Evolutionary conservation across 1,284 basidiomycete species (phyloP).

Genomic region (Psilocybe mexicana): DNA sequence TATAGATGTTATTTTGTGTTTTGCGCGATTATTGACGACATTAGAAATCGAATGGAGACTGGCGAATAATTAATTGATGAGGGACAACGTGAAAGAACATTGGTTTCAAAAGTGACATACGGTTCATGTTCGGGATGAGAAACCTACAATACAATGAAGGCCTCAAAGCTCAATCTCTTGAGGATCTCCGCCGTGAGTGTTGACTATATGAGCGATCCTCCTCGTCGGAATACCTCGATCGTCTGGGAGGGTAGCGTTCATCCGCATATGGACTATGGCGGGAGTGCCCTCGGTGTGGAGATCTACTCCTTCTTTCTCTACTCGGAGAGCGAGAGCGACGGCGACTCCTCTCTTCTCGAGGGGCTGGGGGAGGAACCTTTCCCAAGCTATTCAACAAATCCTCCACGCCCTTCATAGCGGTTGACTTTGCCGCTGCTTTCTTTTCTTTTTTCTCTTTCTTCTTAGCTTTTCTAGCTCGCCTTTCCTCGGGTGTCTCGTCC

Average conservation of each 20-base stretch:
- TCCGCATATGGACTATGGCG: constrained; percentile 19
- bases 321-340: constrained; percentile 30
- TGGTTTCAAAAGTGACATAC: background rate
- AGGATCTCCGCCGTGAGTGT: constrained; percentile 17
- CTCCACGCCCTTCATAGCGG: constrained; percentile 52
- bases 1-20: too few species aligned
- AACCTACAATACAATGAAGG: background rate
- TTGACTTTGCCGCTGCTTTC: constrained; percentile 33
- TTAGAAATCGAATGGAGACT: too few species aligned
- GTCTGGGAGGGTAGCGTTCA: constrained; percentile 19
- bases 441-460: constrained; percentile 58
- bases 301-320: constrained; percentile 17
- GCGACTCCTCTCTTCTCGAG: constrained; percentile 20
- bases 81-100: background rate
- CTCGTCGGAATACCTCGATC: constrained; percentile 17
- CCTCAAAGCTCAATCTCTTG: constrained; percentile 9
- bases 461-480: constrained; percentile 63
- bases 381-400: constrained; percentile 49
- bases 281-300: constrained; percentile 21
- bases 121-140: background rate
- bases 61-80: too few species aligned
- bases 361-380: constrained; percentile 24
- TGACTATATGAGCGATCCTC: constrained; percentile 10
- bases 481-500: constrained; percentile 80
- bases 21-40: too few species aligned